phyloP scores from a whole-genome alignment of 345 rosid species.

The Citrus reticulata region DNA sequence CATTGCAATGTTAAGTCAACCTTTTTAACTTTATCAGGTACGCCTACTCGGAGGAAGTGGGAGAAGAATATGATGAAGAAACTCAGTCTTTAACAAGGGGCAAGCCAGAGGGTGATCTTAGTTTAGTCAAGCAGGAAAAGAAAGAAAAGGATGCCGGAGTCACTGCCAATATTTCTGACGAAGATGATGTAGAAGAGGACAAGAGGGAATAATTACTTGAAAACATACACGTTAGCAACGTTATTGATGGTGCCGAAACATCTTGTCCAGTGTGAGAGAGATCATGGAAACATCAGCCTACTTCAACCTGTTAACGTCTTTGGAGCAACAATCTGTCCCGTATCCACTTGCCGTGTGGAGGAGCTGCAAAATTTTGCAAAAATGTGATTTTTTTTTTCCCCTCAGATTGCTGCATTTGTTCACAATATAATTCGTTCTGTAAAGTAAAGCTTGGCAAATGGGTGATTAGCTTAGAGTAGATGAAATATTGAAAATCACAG shows the following conservation, averaged over 20 bases:
- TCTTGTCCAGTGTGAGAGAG: background rate
- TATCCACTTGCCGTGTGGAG: background rate
- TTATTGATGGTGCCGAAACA: background rate
- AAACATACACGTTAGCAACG: background rate
- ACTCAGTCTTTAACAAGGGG: slow-evolving; percentile 63
- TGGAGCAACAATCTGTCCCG: background rate
- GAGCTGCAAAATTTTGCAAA: background rate
- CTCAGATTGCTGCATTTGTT: background rate
- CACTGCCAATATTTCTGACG: slow-evolving; percentile 29
- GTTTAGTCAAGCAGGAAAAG: slow-evolving; percentile 65
- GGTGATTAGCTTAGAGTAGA: background rate
- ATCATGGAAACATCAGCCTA: background rate
- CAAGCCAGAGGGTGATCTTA: slow-evolving; percentile 60
- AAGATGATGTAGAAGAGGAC: slow-evolving; percentile 65
- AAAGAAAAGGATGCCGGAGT: slow-evolving; percentile 37
- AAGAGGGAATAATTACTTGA: slow-evolving; percentile 51
- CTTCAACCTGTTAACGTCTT: background rate
- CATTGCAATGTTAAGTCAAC: background rate
- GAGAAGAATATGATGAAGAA: slow-evolving; percentile 65
- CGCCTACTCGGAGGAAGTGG: slow-evolving; percentile 71
- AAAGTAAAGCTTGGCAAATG: background rate
- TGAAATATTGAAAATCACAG: background rate
- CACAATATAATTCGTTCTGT: background rate
- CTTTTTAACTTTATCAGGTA: slow-evolving; percentile 40
- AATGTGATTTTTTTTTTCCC: background rate